These are phyloP conservation scores for Collybia sp. DNA, from an alignment of 768 basidiomycete species.

Conservation along the genomic window DNA sequence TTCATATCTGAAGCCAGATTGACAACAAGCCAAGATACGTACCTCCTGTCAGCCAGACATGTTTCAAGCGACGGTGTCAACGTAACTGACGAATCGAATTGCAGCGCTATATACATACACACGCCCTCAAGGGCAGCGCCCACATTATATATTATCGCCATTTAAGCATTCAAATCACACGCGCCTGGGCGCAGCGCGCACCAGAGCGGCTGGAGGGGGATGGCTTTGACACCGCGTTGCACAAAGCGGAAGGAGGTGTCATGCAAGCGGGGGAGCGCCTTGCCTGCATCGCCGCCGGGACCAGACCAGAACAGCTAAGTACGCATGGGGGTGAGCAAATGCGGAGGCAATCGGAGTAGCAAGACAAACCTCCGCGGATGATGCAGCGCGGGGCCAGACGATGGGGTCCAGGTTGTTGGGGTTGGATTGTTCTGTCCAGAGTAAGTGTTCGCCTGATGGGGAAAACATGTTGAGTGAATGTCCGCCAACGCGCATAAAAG, in stretches of 20 bases:
- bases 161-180: constrained; percentile 45
- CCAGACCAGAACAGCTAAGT: constrained; percentile 69
- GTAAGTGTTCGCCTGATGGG: constrained; percentile 50
- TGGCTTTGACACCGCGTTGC: constrained; percentile 55
- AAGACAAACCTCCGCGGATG: constrained; percentile 50
- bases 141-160: background rate
- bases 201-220: constrained; percentile 66
- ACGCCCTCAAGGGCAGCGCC: no score
- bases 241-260: constrained; percentile 59
- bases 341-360: background rate
- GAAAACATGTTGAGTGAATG: background rate
- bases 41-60: no score
- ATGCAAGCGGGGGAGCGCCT: constrained; percentile 65
- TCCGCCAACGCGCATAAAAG: background rate
- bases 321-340: background rate
- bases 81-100: no score
- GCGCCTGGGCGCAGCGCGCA: constrained; percentile 61
- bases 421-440: constrained; percentile 74
- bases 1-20: no score
- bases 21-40: no score
- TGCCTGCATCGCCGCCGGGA: constrained; percentile 33
- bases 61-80: no score
- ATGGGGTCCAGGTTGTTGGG: constrained; percentile 62
- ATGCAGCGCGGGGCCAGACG: constrained; percentile 69
- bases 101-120: no score